Percentiles rank a stretch among this genome's conserved stretches.
phyloP scores from a whole-genome alignment of 2,329 filamentous ascomycete genomes.

The Aspergillus phoenicis region DNA sequence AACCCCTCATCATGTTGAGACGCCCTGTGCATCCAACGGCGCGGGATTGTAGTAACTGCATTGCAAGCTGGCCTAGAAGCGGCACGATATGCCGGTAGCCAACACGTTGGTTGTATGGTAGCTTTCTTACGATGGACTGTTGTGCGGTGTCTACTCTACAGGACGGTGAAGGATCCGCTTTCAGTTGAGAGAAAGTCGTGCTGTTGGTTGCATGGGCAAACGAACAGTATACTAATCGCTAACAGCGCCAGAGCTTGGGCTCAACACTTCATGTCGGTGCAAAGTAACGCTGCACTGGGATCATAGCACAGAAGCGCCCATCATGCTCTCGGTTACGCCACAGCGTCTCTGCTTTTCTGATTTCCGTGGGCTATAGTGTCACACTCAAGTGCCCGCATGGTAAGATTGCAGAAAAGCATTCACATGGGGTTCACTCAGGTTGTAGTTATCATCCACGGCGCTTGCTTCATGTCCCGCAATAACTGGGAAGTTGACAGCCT shows the following conservation, averaged over 20 bases:
- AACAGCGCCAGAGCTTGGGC: not conserved
- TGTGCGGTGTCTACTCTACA: no score
- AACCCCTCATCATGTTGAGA: not conserved
- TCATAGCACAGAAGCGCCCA: not conserved
- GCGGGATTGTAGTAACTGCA: not conserved
- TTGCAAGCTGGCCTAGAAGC: no score
- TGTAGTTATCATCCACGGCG: not conserved
- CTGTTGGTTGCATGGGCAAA: not conserved
- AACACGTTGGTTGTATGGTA: no score
- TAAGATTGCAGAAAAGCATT: not conserved
- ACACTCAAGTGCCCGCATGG: not conserved
- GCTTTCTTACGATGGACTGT: no score
- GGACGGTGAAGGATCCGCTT: no score
- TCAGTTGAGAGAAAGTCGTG: not conserved
- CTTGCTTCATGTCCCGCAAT: not conserved
- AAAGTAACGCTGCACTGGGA: not conserved
- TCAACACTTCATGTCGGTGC: not conserved
- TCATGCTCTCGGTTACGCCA: not conserved
- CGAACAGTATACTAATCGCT: not conserved
- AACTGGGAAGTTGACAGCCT: not conserved
- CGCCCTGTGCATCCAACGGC: not conserved
- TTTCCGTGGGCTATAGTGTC: not conserved
- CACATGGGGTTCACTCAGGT: not conserved
- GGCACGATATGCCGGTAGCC: no score
- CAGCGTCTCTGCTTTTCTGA: not conserved